Conservation (phyloP, 176 grass and related monocot species). For the Areca catechu region DNA sequence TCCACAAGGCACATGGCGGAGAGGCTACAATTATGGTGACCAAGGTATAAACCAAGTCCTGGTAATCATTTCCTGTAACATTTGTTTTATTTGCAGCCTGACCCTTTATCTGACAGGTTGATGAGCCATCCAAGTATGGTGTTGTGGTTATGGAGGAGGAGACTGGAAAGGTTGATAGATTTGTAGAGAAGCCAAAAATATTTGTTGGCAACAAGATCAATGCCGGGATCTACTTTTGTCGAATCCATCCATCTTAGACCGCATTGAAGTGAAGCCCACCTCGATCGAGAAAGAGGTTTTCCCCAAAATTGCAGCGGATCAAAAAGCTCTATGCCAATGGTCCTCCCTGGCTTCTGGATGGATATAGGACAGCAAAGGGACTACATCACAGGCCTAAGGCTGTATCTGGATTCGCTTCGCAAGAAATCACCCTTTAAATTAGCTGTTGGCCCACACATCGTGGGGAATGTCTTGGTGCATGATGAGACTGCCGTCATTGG, state of each 20-base stretch:
- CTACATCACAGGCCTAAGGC: slow-evolving; percentile 6
- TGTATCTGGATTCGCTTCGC: background rate
- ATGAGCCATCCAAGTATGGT: slow-evolving; percentile 12
- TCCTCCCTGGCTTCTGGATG: slow-evolving; percentile 12
- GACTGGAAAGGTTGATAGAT: slow-evolving; percentile 7
- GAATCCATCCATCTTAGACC: slow-evolving; percentile 5
- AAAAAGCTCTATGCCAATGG: slow-evolving; percentile 5
- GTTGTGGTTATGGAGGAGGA: slow-evolving; percentile 10
- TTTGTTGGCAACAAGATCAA: slow-evolving; percentile 12
- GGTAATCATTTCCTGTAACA: no score
- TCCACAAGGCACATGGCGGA: background rate
- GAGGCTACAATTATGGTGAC: slow-evolving; percentile 14
- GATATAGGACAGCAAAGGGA: slow-evolving; percentile 5
- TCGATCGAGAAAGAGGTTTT: slow-evolving; percentile 11
- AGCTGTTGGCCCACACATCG: background rate
- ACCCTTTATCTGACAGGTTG: background rate
- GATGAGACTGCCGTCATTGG: background rate
- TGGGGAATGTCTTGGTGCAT: slow-evolving; percentile 10
- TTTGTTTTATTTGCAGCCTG: no score
- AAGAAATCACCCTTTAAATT: slow-evolving; percentile 1
- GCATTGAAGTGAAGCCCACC: slow-evolving; percentile 4
- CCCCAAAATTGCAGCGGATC: slow-evolving; percentile 4
- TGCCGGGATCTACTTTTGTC: slow-evolving; percentile 11
- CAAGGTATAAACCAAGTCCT: background rate
- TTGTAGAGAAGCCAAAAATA: slow-evolving; percentile 4